Percentiles rank a stretch among this genome's conserved stretches.
Conservation (phyloP, 345 rosid genomes). For the Populus nigra region DNA sequence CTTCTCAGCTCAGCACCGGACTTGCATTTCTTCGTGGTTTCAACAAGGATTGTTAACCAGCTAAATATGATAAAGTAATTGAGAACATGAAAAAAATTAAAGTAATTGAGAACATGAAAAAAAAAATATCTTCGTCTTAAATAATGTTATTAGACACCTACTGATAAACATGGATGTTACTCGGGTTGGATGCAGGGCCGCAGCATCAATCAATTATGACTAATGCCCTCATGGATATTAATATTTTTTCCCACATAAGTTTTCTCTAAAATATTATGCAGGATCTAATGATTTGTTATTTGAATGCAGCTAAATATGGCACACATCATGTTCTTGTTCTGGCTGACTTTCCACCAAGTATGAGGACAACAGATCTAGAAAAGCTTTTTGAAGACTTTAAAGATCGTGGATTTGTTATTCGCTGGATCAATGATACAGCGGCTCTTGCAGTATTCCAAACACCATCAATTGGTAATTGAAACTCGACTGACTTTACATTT, state of each 20-base stretch:
- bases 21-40: background rate
- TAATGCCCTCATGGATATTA: background rate
- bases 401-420: conserved; percentile 59
- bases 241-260: background rate
- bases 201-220: background rate
- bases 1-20: background rate
- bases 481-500: background rate
- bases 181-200: background rate
- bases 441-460: conserved; percentile 87
- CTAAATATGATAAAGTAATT: background rate
- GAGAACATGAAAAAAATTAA: background rate
- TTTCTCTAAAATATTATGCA: background rate
- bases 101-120: background rate
- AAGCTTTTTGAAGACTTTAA: conserved; percentile 60
- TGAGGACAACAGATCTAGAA: conserved; percentile 77
- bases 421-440: conserved; percentile 85
- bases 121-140: background rate
- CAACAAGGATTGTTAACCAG: background rate
- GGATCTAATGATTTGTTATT: conserved; percentile 1
- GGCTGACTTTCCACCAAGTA: conserved; percentile 67
- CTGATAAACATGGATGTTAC: background rate
- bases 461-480: conserved; percentile 60
- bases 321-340: conserved; percentile 83
- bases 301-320: conserved; percentile 68
- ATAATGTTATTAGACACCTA: too few relatives aligned